These are phyloP conservation scores for Russula brevipes DNA, from an alignment of 768 basidiomycete genomes.

Conservation along the genomic window DNA sequence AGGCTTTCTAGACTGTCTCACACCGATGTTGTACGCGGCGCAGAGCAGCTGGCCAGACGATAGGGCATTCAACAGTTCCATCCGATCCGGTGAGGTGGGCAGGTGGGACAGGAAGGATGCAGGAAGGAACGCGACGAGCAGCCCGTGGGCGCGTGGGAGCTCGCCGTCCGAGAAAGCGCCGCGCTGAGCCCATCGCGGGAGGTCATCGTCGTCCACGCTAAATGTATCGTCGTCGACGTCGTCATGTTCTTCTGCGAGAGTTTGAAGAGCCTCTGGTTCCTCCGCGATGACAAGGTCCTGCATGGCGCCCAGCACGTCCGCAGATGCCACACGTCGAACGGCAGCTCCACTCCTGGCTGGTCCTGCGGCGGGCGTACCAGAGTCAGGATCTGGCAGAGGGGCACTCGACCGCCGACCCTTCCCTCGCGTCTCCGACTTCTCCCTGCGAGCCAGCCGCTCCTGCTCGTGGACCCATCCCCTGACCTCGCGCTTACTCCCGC, in stretches of 20 bases:
- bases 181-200: slow-evolving; percentile 75
- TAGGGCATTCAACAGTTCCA: slow-evolving; percentile 47
- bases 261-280: slow-evolving; percentile 55
- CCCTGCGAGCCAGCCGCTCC: slow-evolving; percentile 43
- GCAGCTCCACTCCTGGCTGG: slow-evolving; percentile 18
- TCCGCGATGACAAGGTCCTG: slow-evolving; percentile 41
- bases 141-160: slow-evolving; percentile 56
- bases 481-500: slow-evolving; percentile 45
- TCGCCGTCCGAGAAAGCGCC: slow-evolving; percentile 49
- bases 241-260: slow-evolving; percentile 43
- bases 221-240: not conserved
- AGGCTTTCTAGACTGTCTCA: slow-evolving; percentile 73
- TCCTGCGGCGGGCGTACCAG: slow-evolving; percentile 18
- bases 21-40: slow-evolving; percentile 71
- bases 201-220: slow-evolving; percentile 60
- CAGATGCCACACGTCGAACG: slow-evolving; percentile 52
- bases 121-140: slow-evolving; percentile 60
- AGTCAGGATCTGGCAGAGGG: slow-evolving; percentile 33
- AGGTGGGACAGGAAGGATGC: slow-evolving; percentile 41
- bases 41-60: slow-evolving; percentile 81
- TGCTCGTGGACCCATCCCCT: slow-evolving; percentile 47
- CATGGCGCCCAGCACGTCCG: slow-evolving; percentile 54
- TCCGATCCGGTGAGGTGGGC: slow-evolving; percentile 32
- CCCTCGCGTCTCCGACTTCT: slow-evolving; percentile 34
- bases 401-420: slow-evolving; percentile 49